Evolutionary conservation across 345 rosid genomes (phyloP), one percentile per base, ranked within the genome.

Genomic region (Rhizophora mangle): DNA sequence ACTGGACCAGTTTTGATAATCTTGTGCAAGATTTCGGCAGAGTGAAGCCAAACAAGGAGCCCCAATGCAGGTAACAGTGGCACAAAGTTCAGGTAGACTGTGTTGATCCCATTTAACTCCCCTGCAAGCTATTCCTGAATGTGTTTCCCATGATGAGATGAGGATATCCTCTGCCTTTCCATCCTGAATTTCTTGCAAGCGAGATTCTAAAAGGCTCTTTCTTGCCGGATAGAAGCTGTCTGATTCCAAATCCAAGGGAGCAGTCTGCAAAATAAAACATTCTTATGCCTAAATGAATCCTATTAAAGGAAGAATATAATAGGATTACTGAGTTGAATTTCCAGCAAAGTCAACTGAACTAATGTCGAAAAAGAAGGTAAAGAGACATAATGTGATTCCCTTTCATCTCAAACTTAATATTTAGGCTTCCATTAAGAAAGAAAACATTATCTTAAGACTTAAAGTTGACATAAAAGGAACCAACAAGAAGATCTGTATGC

Each of bases 111-210:
- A 92, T 52, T 78, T 79, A 69, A 95, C 88, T 73, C 97, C 96
- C 61, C 86, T 77, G 70, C 97, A 94, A 7, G 88, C 82, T 67
- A 85, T 87, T 78, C 96, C 96, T 7, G 60, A 63, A 68, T 83
- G 83, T 21, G 76, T 78, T 82, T 92, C 96, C 87, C 96, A 92
- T 74, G 93, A 85, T 54, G 80, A 81, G 67, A 88, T 86, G 62
- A 92, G 79, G 43, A 94, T 84, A 85, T 89, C 96, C 74, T 94
- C 96, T 5, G 87, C 96, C 92, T 84, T 82, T 66, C 96, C 97
- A 26, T 85, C 82, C 15, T 76, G 73, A 62, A 95, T 80, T 71
- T 80, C 83, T 68, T 84, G 79, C 29, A 92, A 86, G 24, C 80
- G 86, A 62, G 80, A 68, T 72, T 94, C 96, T 55, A 92, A 79